Evolutionary conservation across 192 early-diverging fungal species (phyloP), one percentile per base, ranked within the genome.

Genomic region (Linnemannia zychae): DNA sequence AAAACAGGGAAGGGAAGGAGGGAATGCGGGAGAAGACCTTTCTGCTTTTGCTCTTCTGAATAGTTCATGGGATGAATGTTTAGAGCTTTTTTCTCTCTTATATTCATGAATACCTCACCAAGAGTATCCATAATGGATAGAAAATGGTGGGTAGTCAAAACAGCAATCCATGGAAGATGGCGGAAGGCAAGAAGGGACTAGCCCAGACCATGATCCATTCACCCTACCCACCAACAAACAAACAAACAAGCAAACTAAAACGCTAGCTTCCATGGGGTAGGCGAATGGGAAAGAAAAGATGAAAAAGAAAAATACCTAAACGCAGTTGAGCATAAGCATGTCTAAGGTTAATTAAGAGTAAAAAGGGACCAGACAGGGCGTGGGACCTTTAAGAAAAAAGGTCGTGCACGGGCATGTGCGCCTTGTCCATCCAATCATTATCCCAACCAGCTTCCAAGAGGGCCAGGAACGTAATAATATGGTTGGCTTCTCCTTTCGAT

Each of bases 201-300:
- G 57, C 28, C 57, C 57, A 63, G 57, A 63, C 57, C 57, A 63
- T 63, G 57, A 63, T 63, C 57, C 28, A 31, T 24, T 28, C 57
- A 63, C 28, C 57, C 57, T n/a, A 31, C 24, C 24, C 24, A 63
- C 11, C 53, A 57, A 57, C 53, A 20, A 11, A 57, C 57, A 31
- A 63, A 31, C 28, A 63, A 63, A 28, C 0, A 12, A 63, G 40
- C 40, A 9, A 6, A 3, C 40, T 44, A 44, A 6, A 44, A 6
- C 9, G 40, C n/a, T n/a, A n/a, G n/a, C n/a, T 44, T 9, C 40
- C 40, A 44, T 44, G 40, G 9, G 9, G 9, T 44, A 44, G 3
- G 40, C 9, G 4, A 44, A 9, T 44, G 40, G 40, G 9, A 3
- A 9, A 9, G 4, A 44, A 44, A 44, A 44, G 40, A 9, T 6